A percentile compares a stretch with the other conserved stretches of the same genome.
Evolutionary conservation across 106 monocot genomes (phyloP).

Genomic region (Dendrobium huoshanense): DNA sequence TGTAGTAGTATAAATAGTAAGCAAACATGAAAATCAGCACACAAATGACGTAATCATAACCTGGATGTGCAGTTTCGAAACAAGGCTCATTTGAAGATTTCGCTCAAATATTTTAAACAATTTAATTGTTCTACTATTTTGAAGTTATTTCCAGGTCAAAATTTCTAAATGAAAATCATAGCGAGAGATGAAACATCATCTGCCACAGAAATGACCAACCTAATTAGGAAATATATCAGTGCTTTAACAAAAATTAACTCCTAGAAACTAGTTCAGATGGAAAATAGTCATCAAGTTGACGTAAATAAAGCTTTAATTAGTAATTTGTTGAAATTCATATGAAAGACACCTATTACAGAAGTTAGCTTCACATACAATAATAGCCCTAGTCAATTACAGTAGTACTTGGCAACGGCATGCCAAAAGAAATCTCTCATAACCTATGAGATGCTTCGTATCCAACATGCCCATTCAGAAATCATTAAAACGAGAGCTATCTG

Average conservation of each 20-base stretch:
- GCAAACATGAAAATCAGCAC: not conserved
- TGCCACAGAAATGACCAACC: not conserved
- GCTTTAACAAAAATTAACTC: not conserved
- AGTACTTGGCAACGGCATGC: too few relatives aligned
- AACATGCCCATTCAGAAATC: too few relatives aligned
- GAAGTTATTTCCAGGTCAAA: not conserved
- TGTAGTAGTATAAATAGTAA: not conserved
- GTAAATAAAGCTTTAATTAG: not conserved
- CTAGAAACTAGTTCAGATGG: not conserved
- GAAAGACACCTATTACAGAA: too few relatives aligned
- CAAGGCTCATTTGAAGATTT: too few relatives aligned
- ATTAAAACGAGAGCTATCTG: too few relatives aligned
- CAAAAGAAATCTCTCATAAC: too few relatives aligned
- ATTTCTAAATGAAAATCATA: not conserved
- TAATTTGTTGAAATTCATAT: not conserved
- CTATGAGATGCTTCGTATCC: too few relatives aligned
- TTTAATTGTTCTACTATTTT: too few relatives aligned
- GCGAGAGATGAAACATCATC: not conserved
- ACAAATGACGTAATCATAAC: not conserved
- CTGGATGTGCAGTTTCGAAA: too few relatives aligned
- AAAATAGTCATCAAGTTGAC: not conserved
- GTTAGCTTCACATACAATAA: too few relatives aligned
- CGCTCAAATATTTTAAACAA: too few relatives aligned
- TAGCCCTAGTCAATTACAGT: too few relatives aligned
- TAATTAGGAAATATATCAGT: not conserved